Evolutionary conservation across 2,329 filamentous ascomycete species (phyloP), one percentile per base, ranked within the genome.

Genomic region (Aspergillus fumigatiaffinis): DNA sequence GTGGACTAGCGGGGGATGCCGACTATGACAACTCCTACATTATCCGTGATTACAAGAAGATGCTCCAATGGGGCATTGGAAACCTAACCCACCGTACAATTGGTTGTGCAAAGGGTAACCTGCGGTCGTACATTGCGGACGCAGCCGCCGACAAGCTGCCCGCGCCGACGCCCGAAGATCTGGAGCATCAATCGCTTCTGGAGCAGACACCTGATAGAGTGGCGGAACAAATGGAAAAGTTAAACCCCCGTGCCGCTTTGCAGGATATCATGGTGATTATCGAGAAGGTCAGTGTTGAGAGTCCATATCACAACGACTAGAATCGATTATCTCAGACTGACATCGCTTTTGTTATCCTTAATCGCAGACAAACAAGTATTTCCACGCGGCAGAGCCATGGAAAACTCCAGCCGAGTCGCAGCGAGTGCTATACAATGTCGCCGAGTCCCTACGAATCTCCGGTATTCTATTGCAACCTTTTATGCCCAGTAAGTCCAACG

Each of bases 401-500:
- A 70, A 77, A 3, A 73, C 74, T 35, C 73, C 71, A 1, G 68
- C 54, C 48, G 73, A 80, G 2, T 75, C 87, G 17, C 77, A 87
- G 62, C 78, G 80, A 64, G 81, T 83, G 41, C 80, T 99, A 28
- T 97, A 85, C 71, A 80, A 88, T 47, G 80, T 82, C 47, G 84
- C 87, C 8, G 94, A 99, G 75, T 84, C 88, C 4, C 72, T 97
- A 50, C 88, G 94, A 41, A 84, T 97, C 25, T 79, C 82, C 0
- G 91, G 87, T 14, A 96, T 99, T 64, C 79, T 97, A 50, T 78
- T 99, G 48, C 92, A 96, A 73, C 92, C 94, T 1, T 90, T 92
- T 68, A 96, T 99, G 83, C 94, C 94, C 0, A 80, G 78, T 44
- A 96, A 95, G 73, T 84, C 91, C 50, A 75, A 76, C 10, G 77